Base-by-base conservation (phyloP, 495 filamentous ascomycete genomes). In the Jackrogersella multiformis region DNA sequence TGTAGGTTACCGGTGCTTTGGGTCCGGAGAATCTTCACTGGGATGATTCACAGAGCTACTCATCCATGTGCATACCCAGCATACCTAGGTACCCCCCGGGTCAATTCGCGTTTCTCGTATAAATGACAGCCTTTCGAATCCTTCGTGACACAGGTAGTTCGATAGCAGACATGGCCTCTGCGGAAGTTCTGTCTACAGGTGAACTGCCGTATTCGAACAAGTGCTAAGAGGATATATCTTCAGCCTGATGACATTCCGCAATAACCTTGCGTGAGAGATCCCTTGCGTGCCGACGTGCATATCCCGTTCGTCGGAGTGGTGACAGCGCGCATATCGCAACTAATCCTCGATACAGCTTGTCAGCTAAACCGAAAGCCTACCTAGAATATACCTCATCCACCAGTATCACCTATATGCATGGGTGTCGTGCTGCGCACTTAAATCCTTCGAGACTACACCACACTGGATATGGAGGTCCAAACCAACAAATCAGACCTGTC, bases 361-460 rank as follows among this genome's bases (percentile, higher is more conserved):
- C 56, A 66, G 44, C 44, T 30, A 44, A 55, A 70, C 58, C 53
- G n/a, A n/a, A n/a, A n/a, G n/a, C n/a, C 42, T 26, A 56, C 45
- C 51, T 57, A 35, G 38, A 52, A 61, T 58, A 70, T 70, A 65
- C 52, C 56, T 61, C 56, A 57, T 46, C 36, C 56, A 54, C 61
- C 8, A 62, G 32, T 35, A 48, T 54, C 36, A 41, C 52, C 53
- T 70, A 61, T 56, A 61, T 61, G 57, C 61, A 65, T 61, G 67
- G 67, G 36, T 70, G 44, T 54, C 38, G 36, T 56, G 61, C 49
- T 58, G 32, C 52, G 21, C 42, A 54, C 28, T 26, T 38, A 36
- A 56, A 70, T 65, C 67, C 67, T 70, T 70, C 55, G 18, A 56
- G 34, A 60, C n/a, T n/a, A n/a, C n/a, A n/a, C n/a, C n/a, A n/a